These are phyloP conservation scores for Penicillium cosmopolitanum DNA, from an alignment of 495 filamentous ascomycete species.

Conservation along the genomic window DNA sequence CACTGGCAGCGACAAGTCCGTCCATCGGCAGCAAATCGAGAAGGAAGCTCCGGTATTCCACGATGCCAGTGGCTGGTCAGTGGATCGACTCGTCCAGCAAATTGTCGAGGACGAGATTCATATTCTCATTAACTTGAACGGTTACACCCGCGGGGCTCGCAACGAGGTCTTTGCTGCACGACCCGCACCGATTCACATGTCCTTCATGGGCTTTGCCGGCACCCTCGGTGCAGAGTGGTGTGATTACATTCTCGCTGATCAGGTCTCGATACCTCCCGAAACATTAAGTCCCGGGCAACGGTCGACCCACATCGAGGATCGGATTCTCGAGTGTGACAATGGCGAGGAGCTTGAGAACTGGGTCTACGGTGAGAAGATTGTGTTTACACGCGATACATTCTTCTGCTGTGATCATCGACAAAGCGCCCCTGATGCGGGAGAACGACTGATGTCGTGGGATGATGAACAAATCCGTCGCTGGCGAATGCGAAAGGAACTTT, in stretches of 20 bases:
- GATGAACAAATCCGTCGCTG: slow-evolving; percentile 84
- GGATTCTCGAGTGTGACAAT: slow-evolving; percentile 68
- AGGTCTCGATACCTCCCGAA: slow-evolving; percentile 79
- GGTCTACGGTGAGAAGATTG: slow-evolving; percentile 97
- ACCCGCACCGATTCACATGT: slow-evolving; percentile 97
- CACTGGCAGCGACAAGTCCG: slow-evolving; percentile 85
- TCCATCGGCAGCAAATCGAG: slow-evolving; percentile 93
- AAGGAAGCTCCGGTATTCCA: slow-evolving; percentile 89
- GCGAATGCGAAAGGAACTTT: slow-evolving; percentile 94
- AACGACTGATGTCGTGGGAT: slow-evolving; percentile 71
- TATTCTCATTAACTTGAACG: slow-evolving; percentile 95
- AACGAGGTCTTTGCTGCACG: slow-evolving; percentile 98
- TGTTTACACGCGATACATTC: slow-evolving; percentile 93
- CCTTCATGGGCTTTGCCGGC: slow-evolving; percentile 99
- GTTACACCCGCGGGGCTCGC: slow-evolving; percentile 94
- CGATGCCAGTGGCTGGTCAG: slow-evolving; percentile 85
- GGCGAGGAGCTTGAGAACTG: slow-evolving; percentile 69
- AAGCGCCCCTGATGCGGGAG: slow-evolving; percentile 77
- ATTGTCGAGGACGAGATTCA: slow-evolving; percentile 94
- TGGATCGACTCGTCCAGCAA: slow-evolving; percentile 83
- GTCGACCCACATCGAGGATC: slow-evolving; percentile 74
- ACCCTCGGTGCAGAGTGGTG: slow-evolving; percentile 98
- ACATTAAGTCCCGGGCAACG: slow-evolving; percentile 79
- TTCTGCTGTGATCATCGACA: slow-evolving; percentile 99
- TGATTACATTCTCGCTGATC: slow-evolving; percentile 93